Base-by-base conservation (phyloP, 768 basidiomycete genomes). In the Chalciporus pseudorubinellus region DNA sequence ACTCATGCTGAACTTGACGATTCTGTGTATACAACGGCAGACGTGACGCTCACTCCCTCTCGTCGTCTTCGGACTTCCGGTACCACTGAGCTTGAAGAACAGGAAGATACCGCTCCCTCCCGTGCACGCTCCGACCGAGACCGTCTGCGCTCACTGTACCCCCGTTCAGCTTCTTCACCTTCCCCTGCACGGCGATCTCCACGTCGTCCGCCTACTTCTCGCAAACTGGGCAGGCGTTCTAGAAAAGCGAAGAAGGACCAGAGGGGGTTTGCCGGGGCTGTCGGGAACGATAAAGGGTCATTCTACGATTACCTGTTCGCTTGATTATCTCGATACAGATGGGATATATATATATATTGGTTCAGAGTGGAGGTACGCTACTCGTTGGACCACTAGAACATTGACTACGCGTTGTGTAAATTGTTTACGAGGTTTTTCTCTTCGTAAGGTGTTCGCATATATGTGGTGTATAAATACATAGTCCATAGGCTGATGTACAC, bases 111-210 rank as follows among this genome's bases (percentile, higher is more conserved):
- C 28, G 9, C 38, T 12, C 51, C 50, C 61, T 57, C 29, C 46
- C 55, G 47, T 49, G 36, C 59, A 20, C 63, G 70, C 33, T 57
- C 34, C 18, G 43, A 62, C 41, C 51, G 61, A 39, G 55, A 72
- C 36, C 63, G 65, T 21, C 63, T 70, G 50, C 59, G 68, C 53
- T 47, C 68, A 26, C 52, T 70, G 53, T 60, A 64, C 39, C 62
- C 65, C 51, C 63, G 77, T 21, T 75, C 78, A 1, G 58, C 77
- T 4, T 81, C 81, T 5, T 82, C 81, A 0, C 82, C 79, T 22
- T 84, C 82, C 0, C 82, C 82, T 24, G 74, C 68, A 7, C 67
- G 82, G 44, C 58, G 70, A 46, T 57, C 68, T 18, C 60, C 67
- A 3, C 62, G 61, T 43, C 65, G 69, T 36, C 57, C 57, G 18